These are phyloP conservation scores for Friedmanniomyces endolithicus DNA, from an alignment of 495 filamentous ascomycete species.

Conservation along the genomic window DNA sequence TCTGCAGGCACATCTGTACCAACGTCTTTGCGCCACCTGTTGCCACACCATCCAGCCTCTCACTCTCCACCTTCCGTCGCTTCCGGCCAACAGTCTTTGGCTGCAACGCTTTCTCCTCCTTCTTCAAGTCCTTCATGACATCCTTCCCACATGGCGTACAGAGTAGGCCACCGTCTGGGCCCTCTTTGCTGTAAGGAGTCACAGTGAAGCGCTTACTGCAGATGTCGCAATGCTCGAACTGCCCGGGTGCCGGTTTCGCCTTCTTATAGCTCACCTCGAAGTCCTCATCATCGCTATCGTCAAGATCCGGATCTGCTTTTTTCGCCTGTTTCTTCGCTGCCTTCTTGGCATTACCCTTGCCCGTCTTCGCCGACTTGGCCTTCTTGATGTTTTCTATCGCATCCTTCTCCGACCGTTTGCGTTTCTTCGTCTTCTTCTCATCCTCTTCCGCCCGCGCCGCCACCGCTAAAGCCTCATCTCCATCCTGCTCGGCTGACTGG, in stretches of 20 bases:
- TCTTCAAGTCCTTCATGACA: slow-evolving; percentile 42
- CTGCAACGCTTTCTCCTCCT: slow-evolving; percentile 44
- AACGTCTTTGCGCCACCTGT: slow-evolving; percentile 58
- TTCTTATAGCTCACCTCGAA: slow-evolving; percentile 45
- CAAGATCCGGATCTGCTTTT: slow-evolving; percentile 30
- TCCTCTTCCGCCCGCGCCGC: slow-evolving; percentile 21
- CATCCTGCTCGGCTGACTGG: slow-evolving; percentile 6
- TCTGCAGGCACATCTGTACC: slow-evolving; percentile 70
- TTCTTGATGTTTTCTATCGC: slow-evolving; percentile 7
- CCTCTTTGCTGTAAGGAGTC: slow-evolving; percentile 75
- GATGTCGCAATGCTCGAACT: slow-evolving; percentile 75
- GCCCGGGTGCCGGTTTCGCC: slow-evolving; percentile 59
- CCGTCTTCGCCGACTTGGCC: slow-evolving; percentile 47
- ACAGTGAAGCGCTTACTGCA: slow-evolving; percentile 89
- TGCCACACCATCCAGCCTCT: slow-evolving; percentile 61
- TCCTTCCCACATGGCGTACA: slow-evolving; percentile 79
- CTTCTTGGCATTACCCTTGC: slow-evolving; percentile 60
- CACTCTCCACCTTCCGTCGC: slow-evolving; percentile 58
- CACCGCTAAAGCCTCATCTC: slow-evolving; percentile 3
- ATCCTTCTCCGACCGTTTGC: slow-evolving; percentile 2
- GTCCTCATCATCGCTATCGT: slow-evolving; percentile 36
- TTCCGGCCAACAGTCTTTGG: slow-evolving; percentile 46
- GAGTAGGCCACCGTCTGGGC: slow-evolving; percentile 68
- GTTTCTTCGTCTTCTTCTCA: slow-evolving; percentile 23
- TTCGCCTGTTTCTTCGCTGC: slow-evolving; percentile 35